Conservation (phyloP, 805 yeast genomes). For the Schizosaccharomyces lindneri region DNA sequence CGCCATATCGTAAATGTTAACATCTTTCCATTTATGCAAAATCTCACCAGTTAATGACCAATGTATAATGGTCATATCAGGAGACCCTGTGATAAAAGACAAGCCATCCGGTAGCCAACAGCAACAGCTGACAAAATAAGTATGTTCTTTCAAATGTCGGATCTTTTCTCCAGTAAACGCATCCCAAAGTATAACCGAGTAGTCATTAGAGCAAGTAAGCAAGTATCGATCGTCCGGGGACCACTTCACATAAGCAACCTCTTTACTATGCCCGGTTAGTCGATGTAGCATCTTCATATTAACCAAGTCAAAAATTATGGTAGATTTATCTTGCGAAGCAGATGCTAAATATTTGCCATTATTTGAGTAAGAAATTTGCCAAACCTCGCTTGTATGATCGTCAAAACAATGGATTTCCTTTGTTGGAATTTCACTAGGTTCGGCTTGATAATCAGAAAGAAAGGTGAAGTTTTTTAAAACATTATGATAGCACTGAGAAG, state of each 20-base stretch:
- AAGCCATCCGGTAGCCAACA: slow-evolving; percentile 41
- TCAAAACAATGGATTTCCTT: slow-evolving; percentile 22
- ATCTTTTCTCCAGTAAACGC: slow-evolving; percentile 17
- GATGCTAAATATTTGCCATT: slow-evolving; percentile 56
- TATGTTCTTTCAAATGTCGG: background rate
- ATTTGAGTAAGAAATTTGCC: slow-evolving; percentile 61
- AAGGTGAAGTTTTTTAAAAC: slow-evolving; percentile 11
- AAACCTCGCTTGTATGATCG: slow-evolving; percentile 49
- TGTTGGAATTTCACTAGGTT: slow-evolving; percentile 22
- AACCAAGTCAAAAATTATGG: slow-evolving; percentile 40
- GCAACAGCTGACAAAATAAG: slow-evolving; percentile 18
- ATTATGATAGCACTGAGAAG: slow-evolving; percentile 15
- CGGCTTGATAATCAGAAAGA: slow-evolving; percentile 16
- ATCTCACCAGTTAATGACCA: slow-evolving; percentile 17
- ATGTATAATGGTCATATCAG: slow-evolving; percentile 32
- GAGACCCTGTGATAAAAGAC: slow-evolving; percentile 41
- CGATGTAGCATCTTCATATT: slow-evolving; percentile 12
- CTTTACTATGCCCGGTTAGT: slow-evolving; percentile 12
- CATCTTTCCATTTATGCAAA: slow-evolving; percentile 14
- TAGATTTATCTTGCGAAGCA: slow-evolving; percentile 41
- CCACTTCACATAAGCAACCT: slow-evolving; percentile 30
- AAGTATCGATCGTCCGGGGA: slow-evolving; percentile 44
- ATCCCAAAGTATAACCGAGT: slow-evolving; percentile 46
- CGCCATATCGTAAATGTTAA: slow-evolving; percentile 41
- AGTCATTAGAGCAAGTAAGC: slow-evolving; percentile 51